Evolutionary conservation across 176 grass and related monocot genomes (phyloP), one percentile per base, ranked within the genome.

Genomic region (Oryza meyeriana): DNA sequence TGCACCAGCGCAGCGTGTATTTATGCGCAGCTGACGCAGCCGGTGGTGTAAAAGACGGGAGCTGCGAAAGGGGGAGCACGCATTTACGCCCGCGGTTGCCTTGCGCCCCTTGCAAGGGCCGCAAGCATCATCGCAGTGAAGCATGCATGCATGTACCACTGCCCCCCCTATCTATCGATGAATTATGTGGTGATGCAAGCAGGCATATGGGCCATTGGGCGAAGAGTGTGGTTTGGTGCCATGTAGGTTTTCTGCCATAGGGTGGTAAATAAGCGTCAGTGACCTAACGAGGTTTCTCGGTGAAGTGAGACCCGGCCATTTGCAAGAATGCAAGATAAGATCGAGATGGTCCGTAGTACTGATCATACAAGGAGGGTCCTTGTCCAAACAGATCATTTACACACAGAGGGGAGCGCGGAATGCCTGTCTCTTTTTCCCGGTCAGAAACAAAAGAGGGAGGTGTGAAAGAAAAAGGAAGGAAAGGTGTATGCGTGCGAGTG

Each of bases 61-160:
- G 5, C 30, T 63, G 59, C 38, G 81, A 65, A 83, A 74, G 59
- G 5, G 4, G n/a, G 29, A 29, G 61, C 61, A 36, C 31, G 61
- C 81, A 35, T 82, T 82, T 42, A 73, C 55, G 13, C 61, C 12
- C 2, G 4, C n/a, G 6, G 35, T 16, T 72, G 25, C 40, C 22
- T 70, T 39, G 66, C 66, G 30, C 78, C 44, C 44, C 34, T 72
- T 34, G 27, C 79, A 61, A 61, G 79, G 29, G 34, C 26, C 66
- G 62, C 69, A 44, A 71, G n/a, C 24, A 30, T 75, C 30, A 36
- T 25, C 47, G 30, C 72, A 25, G 44, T 5, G 29, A 50, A 30
- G 71, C n/a, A n/a, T n/a, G 32, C 72, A 13, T 34, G 71, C 29
- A 13, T 32, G 33, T 68, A 26, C 25, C 8, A 36, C 1, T 36